Base-by-base conservation (phyloP, 2,329 filamentous ascomycete genomes). In the Periconia sp. region DNA sequence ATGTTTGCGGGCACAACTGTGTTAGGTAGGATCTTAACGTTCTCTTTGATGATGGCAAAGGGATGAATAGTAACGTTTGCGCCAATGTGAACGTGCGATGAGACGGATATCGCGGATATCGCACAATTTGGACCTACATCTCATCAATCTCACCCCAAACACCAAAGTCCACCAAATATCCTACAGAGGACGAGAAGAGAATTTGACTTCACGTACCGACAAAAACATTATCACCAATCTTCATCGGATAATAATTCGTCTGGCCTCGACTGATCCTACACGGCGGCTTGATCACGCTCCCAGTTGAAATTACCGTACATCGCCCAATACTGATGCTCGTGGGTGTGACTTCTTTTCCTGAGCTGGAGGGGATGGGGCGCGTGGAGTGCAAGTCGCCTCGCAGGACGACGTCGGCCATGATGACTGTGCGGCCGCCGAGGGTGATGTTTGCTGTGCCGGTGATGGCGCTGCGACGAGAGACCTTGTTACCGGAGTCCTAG, bases 371-470 rank as follows among this genome's bases (percentile, higher is more conserved):
- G 54, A 48, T 71, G 6, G 63, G 65, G 18, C 73, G 64, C 26
- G 67, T 69, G 2, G 69, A 53, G 22, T 72, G 56, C 78, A 99
- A 82, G 65, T 99, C 94, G 31, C 92, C 94, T 34, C 94, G 87
- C 65, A 99, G 90, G 72, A 94, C 91, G 59, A 91, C 92, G 65
- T 96, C 92, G 50, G 91, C 87, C 78, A 96, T 91, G 65, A 99
- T 95, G 50, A 97, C 90, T 1, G 92, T 95, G 73, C 71, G 95
- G 52, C 94, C 94, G 57, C 91, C 94, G 2, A 99, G 87, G 72
- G 96, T 96, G 73, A 99, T 97, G 74, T 97, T 95, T 59, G 95
- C 91, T 16, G 92, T 96, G 61, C 94, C 94, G 63, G 95, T 88
- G 58, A 99, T 89, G 66, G 87, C 86, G 50, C 90, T 89, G 57